Evolutionary conservation across 192 early-diverging fungal genomes (phyloP).

Genomic region (Phycomyces blakesleeanus): DNA sequence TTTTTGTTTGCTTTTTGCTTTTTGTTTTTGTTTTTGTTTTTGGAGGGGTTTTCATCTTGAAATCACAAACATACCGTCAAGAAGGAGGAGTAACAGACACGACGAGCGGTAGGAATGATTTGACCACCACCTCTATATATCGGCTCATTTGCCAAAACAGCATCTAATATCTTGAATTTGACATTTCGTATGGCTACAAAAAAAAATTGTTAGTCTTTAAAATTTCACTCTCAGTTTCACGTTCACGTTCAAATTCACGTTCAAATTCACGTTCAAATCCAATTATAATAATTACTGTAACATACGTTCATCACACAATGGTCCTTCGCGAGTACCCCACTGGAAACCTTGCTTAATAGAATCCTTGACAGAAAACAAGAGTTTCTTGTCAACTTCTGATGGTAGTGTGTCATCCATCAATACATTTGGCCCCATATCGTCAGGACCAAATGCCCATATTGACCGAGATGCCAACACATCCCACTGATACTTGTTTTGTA

Average conservation of each 20-base stretch:
- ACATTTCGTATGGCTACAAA: conserved; percentile 84
- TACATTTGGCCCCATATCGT: conserved; percentile 87
- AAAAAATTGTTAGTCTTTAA: neutral
- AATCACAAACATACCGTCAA: conserved; percentile 63
- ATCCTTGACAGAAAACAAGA: conserved; percentile 77
- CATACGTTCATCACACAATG: conserved; percentile 93
- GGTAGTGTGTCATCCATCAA: conserved; percentile 95
- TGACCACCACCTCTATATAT: conserved; percentile 94
- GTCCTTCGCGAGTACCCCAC: conserved; percentile 96
- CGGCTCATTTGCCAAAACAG: conserved; percentile 76
- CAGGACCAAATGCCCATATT: conserved; percentile 98
- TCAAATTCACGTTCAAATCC: too few relatives aligned
- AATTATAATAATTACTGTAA: too few relatives aligned
- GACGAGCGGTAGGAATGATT: conserved; percentile 92
- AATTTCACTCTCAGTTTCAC: too few relatives aligned
- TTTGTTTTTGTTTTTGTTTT: too few relatives aligned
- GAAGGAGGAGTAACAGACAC: conserved; percentile 96
- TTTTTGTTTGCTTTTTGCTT: too few relatives aligned
- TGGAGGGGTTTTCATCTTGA: too few relatives aligned
- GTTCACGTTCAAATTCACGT: too few relatives aligned
- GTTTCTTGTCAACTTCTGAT: conserved; percentile 82
- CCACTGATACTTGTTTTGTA: conserved; percentile 88
- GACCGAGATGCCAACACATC: conserved; percentile 89
- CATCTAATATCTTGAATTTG: conserved; percentile 91
- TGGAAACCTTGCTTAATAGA: conserved; percentile 94